Conservation (phyloP, 106 monocot species). For the Dendrobium chrysotoxum region DNA sequence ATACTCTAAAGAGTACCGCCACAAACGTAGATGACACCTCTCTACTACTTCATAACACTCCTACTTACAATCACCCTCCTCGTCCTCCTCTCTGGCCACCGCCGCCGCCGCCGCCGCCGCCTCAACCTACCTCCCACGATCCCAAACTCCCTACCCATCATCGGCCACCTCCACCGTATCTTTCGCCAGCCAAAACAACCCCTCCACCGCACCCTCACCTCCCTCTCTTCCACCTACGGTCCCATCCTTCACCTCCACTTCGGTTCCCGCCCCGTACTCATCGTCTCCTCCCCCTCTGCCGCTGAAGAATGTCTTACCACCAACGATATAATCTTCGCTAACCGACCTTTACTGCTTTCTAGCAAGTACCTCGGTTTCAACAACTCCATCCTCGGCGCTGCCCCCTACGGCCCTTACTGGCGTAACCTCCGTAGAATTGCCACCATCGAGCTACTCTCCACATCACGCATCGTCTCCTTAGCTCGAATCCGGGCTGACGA, state of each 20-base stretch:
- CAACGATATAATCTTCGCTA: neutral
- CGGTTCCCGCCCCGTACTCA: neutral
- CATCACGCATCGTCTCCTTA: neutral
- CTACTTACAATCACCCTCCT: neutral
- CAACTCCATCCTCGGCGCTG: neutral
- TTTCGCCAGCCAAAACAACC: conserved; percentile 1
- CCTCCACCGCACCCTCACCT: conserved; percentile 14
- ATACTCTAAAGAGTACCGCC: neutral
- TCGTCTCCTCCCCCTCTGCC: neutral
- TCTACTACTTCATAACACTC: neutral
- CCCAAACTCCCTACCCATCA: neutral
- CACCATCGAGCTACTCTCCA: neutral
- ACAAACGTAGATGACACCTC: neutral
- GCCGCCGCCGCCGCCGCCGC: neutral
- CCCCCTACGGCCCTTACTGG: conserved; percentile 12
- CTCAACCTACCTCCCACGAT: neutral
- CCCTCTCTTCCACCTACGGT: conserved; percentile 5
- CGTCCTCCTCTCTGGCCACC: conserved; percentile 1
- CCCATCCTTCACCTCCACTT: neutral
- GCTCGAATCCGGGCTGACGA: neutral
- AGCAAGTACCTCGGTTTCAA: neutral
- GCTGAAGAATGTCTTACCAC: neutral
- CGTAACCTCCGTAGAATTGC: conserved; percentile 14
- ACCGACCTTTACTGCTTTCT: neutral
- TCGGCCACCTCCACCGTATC: conserved; percentile 10